Evolutionary conservation across 1,284 basidiomycete genomes (phyloP), one percentile per base, ranked within the genome.

Genomic region (Flammula alnicola): DNA sequence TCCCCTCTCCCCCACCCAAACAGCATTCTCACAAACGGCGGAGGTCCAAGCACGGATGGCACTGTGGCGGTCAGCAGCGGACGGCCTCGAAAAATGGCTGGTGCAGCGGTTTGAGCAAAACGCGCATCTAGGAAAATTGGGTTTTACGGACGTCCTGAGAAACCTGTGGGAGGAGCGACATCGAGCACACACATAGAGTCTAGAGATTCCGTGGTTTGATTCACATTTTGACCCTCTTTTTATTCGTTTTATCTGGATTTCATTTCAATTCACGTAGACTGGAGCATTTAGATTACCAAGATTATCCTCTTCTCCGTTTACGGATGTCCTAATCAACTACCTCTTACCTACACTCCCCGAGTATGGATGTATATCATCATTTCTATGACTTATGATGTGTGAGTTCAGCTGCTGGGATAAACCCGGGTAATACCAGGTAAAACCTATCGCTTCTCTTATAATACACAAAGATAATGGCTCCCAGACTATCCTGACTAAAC

Each of bases 101-200:
- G 84, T 87, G 22, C 84, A 93, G 67, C 80, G 92, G 48, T 95
- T 95, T 61, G 86, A 90, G 66, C 84, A 90, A 66, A 96, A 96
- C 63, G 93, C 93, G 1, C 86, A 86, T 36, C 73, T 88, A 20
- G 93, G 93, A 42, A 92, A 93, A 69, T 72, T 85, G 45, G 93
- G 88, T 8, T 95, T 96, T 68, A 89, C 91, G 46, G 89, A 92
- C 66, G 92, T 96, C 20, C 70, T 96, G 55, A 76, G 85, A 60
- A 78, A 77, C 54, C 67, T 93, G 60, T 87, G 86, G 83, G 86
- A 91, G 59, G 75, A 79, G 62, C 71, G 75, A 41, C 73, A 76
- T 56, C 47, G 49, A 30, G 61, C 52, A 22, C 39, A 36, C 35
- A 42, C 49, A n/a, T 37, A n/a, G n/a, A n/a, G n/a, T n/a, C n/a